phyloP scores from a whole-genome alignment of 805 yeast species.

The Komagataella populi region DNA sequence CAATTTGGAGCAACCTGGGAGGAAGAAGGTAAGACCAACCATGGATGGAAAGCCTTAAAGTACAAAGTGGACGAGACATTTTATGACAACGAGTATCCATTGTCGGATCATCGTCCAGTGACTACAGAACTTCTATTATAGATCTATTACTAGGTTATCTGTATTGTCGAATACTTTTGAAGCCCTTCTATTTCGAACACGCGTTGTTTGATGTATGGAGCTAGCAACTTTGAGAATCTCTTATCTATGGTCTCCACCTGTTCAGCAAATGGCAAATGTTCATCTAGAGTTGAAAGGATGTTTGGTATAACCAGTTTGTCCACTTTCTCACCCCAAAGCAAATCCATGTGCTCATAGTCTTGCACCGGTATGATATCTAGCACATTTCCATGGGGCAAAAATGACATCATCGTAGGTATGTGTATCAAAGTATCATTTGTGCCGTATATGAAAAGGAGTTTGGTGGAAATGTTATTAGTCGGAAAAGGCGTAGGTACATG shows the following conservation, averaged over 20 bases:
- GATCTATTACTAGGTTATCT: neutral
- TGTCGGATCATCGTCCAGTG: constrained; percentile 37
- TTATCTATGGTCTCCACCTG: neutral
- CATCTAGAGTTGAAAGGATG: constrained; percentile 4
- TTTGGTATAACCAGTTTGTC: constrained; percentile 24
- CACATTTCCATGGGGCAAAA: constrained; percentile 20
- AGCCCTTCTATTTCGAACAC: neutral
- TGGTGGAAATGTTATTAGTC: constrained; percentile 53
- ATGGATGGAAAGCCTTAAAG: constrained; percentile 10
- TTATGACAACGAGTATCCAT: constrained; percentile 18
- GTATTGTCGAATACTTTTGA: neutral
- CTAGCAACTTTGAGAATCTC: neutral
- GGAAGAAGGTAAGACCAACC: constrained; percentile 2
- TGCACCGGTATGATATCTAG: constrained; percentile 31
- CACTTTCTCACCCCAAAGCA: constrained; percentile 75
- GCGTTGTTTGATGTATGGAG: neutral
- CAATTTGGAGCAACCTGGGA: constrained; percentile 16
- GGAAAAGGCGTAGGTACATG: constrained; percentile 48
- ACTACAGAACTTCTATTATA: neutral
- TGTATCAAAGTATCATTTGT: constrained; percentile 75
- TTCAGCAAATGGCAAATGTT: neutral
- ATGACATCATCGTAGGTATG: constrained; percentile 56
- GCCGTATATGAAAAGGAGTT: constrained; percentile 73
- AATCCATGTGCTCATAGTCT: constrained; percentile 80
- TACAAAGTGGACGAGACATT: constrained; percentile 22